phyloP scores from a whole-genome alignment of 129 eudicot species.

The Flaveria bidentis region DNA sequence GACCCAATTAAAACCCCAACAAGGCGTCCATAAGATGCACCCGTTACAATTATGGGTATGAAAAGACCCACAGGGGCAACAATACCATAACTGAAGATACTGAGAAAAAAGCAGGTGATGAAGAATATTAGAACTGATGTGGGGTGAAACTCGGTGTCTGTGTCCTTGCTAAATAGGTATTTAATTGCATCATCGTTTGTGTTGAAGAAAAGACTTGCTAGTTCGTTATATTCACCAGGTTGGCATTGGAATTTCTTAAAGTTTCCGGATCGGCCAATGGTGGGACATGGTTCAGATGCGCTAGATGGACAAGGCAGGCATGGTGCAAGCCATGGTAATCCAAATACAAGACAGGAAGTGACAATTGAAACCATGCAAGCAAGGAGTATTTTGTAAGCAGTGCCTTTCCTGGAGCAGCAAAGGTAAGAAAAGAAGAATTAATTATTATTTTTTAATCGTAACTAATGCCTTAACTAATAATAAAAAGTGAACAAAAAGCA shows the following conservation, averaged over 20 bases:
- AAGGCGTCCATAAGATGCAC: constrained; percentile 89
- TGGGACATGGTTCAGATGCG: constrained; percentile 80
- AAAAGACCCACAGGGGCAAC: constrained; percentile 88
- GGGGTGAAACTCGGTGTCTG: constrained; percentile 68
- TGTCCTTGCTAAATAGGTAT: constrained; percentile 73
- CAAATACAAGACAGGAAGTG: constrained; percentile 80
- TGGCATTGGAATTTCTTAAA: constrained; percentile 85
- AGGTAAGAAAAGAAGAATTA: constrained; percentile 19
- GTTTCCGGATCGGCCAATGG: constrained; percentile 86
- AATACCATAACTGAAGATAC: constrained; percentile 79
- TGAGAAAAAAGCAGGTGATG: constrained; percentile 67
- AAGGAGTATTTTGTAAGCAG: constrained; percentile 50
- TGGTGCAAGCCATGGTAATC: constrained; percentile 82
- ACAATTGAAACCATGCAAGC: constrained; percentile 75
- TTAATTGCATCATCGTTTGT: constrained; percentile 92
- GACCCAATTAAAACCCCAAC: constrained; percentile 69
- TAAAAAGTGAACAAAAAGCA: neutral
- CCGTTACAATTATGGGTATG: constrained; percentile 83
- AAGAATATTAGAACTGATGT: constrained; percentile 70
- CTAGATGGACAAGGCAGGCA: constrained; percentile 79
- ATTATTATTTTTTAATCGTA: neutral
- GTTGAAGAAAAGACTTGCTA: constrained; percentile 90
- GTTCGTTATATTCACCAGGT: constrained; percentile 79
- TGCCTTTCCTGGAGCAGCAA: constrained; percentile 65
- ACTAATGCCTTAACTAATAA: neutral